phyloP scores from a whole-genome alignment of 495 filamentous ascomycete species.

The Trichocladium antarcticum region DNA sequence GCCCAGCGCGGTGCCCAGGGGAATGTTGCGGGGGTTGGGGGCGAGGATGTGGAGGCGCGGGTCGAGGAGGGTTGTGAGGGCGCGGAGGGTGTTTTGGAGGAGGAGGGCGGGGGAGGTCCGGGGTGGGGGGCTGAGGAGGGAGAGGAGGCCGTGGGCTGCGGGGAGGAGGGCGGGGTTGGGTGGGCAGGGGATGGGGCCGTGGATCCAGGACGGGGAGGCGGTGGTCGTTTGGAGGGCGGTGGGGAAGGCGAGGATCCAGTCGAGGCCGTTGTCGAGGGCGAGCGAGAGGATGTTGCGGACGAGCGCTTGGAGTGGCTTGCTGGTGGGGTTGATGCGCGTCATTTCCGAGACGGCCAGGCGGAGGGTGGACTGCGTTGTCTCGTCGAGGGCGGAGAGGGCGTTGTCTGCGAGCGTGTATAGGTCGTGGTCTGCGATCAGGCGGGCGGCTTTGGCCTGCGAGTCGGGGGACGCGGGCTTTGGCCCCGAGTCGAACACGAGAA shows the following conservation, averaged over 20 bases:
- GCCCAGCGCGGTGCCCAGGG: not conserved
- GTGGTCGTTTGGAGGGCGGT: not conserved
- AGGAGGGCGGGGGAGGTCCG: not conserved
- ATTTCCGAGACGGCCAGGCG: not conserved
- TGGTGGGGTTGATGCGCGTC: not conserved
- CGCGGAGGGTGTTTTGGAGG: not conserved
- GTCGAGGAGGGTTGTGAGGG: constrained; percentile 12
- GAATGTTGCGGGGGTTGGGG: constrained; percentile 1
- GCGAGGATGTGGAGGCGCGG: constrained; percentile 9
- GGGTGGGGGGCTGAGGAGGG: constrained; percentile 1
- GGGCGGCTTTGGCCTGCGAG: not conserved
- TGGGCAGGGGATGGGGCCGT: constrained; percentile 1
- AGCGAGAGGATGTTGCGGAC: not conserved
- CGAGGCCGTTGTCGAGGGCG: constrained; percentile 16
- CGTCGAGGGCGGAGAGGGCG: not conserved
- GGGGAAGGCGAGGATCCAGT: constrained; percentile 15
- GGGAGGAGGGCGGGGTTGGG: not conserved
- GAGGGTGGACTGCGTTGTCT: not conserved
- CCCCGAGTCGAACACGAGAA: constrained; percentile 6
- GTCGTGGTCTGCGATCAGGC: constrained; percentile 1
- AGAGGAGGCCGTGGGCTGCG: constrained; percentile 4
- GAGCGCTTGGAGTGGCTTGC: not conserved
- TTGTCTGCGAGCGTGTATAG: not conserved
- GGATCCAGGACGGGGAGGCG: not conserved
- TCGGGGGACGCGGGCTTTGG: not conserved